These are phyloP conservation scores for Pleoardoris graminearum DNA, from an alignment of 2,329 filamentous ascomycete species.

Conservation along the genomic window DNA sequence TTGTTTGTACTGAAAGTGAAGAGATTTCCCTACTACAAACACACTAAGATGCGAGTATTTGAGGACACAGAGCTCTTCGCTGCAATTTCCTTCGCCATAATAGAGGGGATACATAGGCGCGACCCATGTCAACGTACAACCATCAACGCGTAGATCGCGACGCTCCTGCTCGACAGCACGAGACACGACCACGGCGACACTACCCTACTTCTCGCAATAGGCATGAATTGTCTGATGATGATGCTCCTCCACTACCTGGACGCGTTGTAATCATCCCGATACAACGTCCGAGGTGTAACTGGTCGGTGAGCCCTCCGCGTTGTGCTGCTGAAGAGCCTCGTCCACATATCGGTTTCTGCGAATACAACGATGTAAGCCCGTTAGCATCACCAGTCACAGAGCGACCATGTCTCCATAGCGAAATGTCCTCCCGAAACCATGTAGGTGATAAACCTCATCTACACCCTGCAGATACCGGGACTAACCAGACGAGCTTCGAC, in stretches of 20 bases:
- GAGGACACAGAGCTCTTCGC: no score
- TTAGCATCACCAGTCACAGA: not conserved
- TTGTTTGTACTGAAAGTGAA: no score
- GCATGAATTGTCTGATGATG: not conserved
- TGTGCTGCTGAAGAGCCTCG: not conserved
- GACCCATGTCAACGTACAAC: no score
- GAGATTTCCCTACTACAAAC: no score
- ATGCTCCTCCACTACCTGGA: not conserved
- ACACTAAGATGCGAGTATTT: no score
- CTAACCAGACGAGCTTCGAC: not conserved
- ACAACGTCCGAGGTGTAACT: not conserved
- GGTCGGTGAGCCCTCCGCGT: not conserved
- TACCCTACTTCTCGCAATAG: no score
- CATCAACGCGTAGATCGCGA: no score
- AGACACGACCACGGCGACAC: no score
- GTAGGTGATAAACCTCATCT: not conserved
- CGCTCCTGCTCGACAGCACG: no score
- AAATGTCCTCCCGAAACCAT: not conserved
- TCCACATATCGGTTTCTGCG: not conserved
- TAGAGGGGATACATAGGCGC: no score
- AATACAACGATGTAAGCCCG: not conserved
- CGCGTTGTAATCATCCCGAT: not conserved
- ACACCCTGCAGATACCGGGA: no score
- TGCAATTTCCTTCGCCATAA: no score
- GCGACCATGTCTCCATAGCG: not conserved